Percentiles rank a stretch among this genome's conserved stretches.
Evolutionary conservation across 352 stramenopile species (phyloP).

Genomic region (Phytophthora hibernalis): DNA sequence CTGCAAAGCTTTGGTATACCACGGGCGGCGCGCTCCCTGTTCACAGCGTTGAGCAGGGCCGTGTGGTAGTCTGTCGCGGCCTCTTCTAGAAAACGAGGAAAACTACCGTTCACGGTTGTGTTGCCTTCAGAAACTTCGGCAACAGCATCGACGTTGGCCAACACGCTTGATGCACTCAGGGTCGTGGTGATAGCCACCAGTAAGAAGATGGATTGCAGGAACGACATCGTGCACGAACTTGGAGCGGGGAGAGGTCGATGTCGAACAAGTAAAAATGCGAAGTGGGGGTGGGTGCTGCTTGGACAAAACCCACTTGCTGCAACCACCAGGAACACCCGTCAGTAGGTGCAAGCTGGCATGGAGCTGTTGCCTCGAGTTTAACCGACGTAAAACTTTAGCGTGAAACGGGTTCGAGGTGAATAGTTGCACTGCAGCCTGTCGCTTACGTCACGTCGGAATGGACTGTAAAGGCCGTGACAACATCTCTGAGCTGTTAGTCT

Average conservation of each 20-base stretch:
- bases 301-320: constrained; percentile 5
- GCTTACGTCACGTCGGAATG: constrained; percentile 4
- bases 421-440: constrained; percentile 11
- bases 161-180: constrained; percentile 7
- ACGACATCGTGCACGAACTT: constrained; percentile 22
- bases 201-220: constrained; percentile 16
- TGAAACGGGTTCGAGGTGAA: constrained; percentile 5
- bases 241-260: constrained; percentile 3
- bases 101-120: constrained; percentile 4
- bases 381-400: no score
- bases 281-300: constrained; percentile 17
- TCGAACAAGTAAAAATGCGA: constrained; percentile 19
- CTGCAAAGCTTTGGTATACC: constrained; percentile 47
- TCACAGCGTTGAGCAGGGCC: constrained; percentile 54
- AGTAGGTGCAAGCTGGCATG: constrained; percentile 3
- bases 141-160: constrained; percentile 3
- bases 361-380: constrained; percentile 8
- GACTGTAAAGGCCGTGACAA: no score
- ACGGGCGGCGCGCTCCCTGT: constrained; percentile 46
- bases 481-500: neutral
- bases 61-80: constrained; percentile 26
- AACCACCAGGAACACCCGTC: constrained; percentile 1
- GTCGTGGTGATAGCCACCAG: constrained; percentile 6
- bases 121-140: neutral
- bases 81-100: constrained; percentile 14